Conservation (phyloP, 805 yeast species). For the Candida railenensis region DNA sequence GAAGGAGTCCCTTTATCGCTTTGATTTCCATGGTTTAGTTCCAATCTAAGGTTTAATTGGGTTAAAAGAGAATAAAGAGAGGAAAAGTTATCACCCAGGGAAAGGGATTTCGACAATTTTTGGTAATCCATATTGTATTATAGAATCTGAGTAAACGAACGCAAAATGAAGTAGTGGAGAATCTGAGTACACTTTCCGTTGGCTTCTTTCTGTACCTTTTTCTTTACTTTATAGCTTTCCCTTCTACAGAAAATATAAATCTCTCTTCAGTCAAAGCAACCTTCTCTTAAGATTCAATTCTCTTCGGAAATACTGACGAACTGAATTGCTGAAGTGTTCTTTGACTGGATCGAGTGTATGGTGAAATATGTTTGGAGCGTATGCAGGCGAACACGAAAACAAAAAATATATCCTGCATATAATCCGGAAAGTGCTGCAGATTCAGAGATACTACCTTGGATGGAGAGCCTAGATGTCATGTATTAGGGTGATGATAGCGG, state of each 20-base stretch:
- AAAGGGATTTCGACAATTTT: neutral
- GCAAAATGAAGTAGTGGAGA: too few relatives aligned
- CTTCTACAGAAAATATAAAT: too few relatives aligned
- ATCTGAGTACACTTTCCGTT: too few relatives aligned
- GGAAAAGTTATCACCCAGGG: neutral
- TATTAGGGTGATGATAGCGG: too few relatives aligned
- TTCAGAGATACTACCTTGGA: neutral
- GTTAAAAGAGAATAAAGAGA: neutral
- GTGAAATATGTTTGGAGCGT: neutral
- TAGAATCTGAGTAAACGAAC: too few relatives aligned
- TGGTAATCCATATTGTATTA: constrained; percentile 1
- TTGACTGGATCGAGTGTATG: neutral
- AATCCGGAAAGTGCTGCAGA: neutral
- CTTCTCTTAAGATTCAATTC: too few relatives aligned
- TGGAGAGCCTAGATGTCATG: too few relatives aligned
- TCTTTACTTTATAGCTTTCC: neutral
- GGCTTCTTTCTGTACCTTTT: neutral
- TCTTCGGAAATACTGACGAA: too few relatives aligned
- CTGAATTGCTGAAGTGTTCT: neutral
- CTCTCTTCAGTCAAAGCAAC: neutral
- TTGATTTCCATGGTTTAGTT: too few relatives aligned
- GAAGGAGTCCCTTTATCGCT: too few relatives aligned
- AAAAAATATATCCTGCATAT: neutral
- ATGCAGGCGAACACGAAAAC: constrained; percentile 1
- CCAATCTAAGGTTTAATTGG: neutral